Evolutionary conservation across 2,329 filamentous ascomycete genomes (phyloP).

Genomic region (Colletotrichum spinosum): DNA sequence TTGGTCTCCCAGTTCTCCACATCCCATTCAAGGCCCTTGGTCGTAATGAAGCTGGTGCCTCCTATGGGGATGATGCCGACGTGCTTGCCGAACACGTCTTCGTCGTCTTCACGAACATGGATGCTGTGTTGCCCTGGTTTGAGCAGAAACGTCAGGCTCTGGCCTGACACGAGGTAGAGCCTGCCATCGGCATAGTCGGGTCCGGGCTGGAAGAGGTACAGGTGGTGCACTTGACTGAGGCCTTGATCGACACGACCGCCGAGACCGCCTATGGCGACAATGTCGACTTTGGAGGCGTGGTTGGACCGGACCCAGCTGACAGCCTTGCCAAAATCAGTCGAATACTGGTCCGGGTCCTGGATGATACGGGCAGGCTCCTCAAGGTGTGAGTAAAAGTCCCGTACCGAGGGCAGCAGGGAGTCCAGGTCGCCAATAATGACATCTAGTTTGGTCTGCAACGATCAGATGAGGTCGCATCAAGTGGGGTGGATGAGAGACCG

Average conservation of each 20-base stretch:
- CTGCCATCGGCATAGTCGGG: constrained; percentile 63
- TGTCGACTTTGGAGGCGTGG: constrained; percentile 59
- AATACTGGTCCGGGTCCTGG: constrained; percentile 82
- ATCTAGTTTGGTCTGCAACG: constrained; percentile 67
- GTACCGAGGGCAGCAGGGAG: constrained; percentile 74
- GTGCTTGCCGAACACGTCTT: constrained; percentile 76
- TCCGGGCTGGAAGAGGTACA: constrained; percentile 73
- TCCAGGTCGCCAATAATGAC: constrained; percentile 92
- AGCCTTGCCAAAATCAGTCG: constrained; percentile 92
- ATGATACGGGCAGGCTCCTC: constrained; percentile 68
- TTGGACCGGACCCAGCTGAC: constrained; percentile 67
- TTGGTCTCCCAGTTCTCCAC: constrained; percentile 82
- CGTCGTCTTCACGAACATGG: constrained; percentile 64
- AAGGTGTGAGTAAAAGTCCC: constrained; percentile 73
- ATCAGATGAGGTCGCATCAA: background rate
- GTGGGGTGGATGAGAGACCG: background rate
- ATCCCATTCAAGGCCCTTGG: constrained; percentile 90
- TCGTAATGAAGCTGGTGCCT: constrained; percentile 82
- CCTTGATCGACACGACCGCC: constrained; percentile 94
- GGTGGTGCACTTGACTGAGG: constrained; percentile 87
- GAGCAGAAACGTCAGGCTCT: constrained; percentile 87
- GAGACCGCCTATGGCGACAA: constrained; percentile 86
- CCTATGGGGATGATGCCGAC: constrained; percentile 89
- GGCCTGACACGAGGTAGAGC: constrained; percentile 84
- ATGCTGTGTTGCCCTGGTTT: constrained; percentile 76